These are phyloP conservation scores for sorghum (Sorghum bicolor) DNA, from an alignment of 176 grass and related monocot genomes.

Conservation along the genomic window DNA sequence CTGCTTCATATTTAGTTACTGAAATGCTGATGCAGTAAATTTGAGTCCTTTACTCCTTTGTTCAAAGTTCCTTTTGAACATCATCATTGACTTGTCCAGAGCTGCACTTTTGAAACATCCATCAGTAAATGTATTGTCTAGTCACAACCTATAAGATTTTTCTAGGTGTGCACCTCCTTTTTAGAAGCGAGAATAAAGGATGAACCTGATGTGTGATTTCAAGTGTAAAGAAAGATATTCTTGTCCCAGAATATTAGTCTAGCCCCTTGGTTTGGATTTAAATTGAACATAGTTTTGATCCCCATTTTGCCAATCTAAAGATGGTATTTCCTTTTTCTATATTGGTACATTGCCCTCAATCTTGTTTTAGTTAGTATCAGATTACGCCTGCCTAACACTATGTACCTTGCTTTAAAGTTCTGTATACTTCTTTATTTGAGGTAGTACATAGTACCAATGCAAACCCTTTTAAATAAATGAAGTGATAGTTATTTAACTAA, in stretches of 20 bases:
- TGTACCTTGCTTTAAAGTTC: not conserved
- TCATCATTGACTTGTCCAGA: not conserved
- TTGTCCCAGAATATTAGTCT: not conserved
- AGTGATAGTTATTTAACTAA: not conserved
- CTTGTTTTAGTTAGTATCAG: not conserved
- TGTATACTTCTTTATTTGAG: not conserved
- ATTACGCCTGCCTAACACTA: not conserved
- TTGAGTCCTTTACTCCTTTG: not conserved
- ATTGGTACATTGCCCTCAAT: not conserved
- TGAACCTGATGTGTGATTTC: not conserved
- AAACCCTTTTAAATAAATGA: not conserved
- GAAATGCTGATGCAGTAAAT: not conserved
- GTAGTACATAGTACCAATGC: not conserved
- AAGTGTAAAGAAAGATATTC: not conserved
- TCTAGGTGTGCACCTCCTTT: not conserved
- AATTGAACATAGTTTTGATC: not conserved
- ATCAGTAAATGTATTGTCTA: not conserved
- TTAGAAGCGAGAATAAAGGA: not conserved
- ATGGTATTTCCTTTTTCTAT: not conserved
- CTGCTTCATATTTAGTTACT: not conserved
- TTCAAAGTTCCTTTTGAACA: slow-evolving; percentile 13
- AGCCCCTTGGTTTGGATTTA: not conserved
- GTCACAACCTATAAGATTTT: not conserved
- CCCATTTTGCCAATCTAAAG: not conserved
- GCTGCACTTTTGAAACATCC: not conserved